Conservation (phyloP, 306 rosid genomes). For the Medicago ruthenica region DNA sequence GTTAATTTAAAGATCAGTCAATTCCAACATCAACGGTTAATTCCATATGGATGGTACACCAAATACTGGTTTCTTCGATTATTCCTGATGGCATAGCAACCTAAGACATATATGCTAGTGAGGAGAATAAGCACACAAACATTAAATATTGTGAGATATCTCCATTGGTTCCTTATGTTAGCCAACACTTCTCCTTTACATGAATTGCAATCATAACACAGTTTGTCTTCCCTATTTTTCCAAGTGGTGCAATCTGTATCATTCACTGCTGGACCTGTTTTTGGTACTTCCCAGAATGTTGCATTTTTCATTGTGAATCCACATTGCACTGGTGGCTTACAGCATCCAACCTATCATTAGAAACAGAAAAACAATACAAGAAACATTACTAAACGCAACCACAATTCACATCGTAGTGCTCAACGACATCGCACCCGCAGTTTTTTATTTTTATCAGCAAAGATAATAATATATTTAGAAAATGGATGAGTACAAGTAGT, state of each 20-base stretch:
- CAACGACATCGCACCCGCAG: neutral
- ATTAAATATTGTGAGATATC: slow-evolving; percentile 59
- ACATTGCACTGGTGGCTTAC: slow-evolving; percentile 72
- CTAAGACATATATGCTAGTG: slow-evolving; percentile 56
- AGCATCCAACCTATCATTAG: slow-evolving; percentile 68
- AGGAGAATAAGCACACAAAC: slow-evolving; percentile 44
- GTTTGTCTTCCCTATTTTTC: slow-evolving; percentile 49
- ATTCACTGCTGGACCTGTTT: slow-evolving; percentile 37
- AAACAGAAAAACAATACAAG: neutral
- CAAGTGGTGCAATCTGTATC: slow-evolving; percentile 63
- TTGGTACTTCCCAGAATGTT: slow-evolving; percentile 63
- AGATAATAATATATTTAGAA: too few species aligned
- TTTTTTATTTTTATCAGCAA: too few species aligned
- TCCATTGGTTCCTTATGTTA: slow-evolving; percentile 65
- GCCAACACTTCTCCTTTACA: slow-evolving; percentile 78
- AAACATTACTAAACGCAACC: neutral
- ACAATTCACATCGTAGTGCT: neutral
- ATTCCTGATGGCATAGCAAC: slow-evolving; percentile 66
- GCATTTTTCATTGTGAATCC: slow-evolving; percentile 64
- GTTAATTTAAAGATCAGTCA: neutral
- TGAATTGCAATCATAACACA: slow-evolving; percentile 62
- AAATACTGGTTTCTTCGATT: slow-evolving; percentile 33
- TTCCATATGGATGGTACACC: neutral
- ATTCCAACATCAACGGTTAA: neutral
- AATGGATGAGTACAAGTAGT: too few species aligned